These are phyloP conservation scores for Neurospora sp. DNA, from an alignment of 495 filamentous ascomycete species.

Conservation along the genomic window DNA sequence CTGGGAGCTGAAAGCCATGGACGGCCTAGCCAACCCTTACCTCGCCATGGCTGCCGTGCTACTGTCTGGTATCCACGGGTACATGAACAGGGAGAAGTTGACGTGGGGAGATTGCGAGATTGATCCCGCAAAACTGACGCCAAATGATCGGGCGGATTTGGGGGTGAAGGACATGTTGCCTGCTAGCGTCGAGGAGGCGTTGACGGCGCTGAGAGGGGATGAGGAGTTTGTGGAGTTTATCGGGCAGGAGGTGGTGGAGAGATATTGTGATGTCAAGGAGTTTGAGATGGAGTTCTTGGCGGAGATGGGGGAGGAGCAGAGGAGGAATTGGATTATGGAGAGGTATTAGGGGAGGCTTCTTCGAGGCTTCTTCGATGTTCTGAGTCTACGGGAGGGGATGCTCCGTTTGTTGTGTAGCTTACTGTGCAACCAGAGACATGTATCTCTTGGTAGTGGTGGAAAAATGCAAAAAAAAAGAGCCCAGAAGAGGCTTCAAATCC, in stretches of 20 bases:
- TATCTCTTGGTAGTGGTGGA: background rate
- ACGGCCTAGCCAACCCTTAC: slow-evolving; percentile 68
- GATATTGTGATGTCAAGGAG: slow-evolving; percentile 52
- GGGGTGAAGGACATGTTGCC: slow-evolving; percentile 47
- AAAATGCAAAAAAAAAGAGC: background rate
- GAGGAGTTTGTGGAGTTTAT: slow-evolving; percentile 34
- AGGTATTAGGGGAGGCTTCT: slow-evolving; percentile 30
- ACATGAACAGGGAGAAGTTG: slow-evolving; percentile 36
- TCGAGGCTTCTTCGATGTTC: background rate
- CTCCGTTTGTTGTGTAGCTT: background rate
- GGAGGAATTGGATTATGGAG: slow-evolving; percentile 52
- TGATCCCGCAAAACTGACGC: slow-evolving; percentile 42
- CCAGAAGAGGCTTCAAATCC: no score
- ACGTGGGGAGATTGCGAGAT: slow-evolving; percentile 47
- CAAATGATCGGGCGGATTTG: slow-evolving; percentile 37
- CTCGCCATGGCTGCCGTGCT: slow-evolving; percentile 58
- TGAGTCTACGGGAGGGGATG: background rate
- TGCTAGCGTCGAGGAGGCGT: slow-evolving; percentile 38
- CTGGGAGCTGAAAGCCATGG: slow-evolving; percentile 62
- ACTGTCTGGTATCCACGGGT: slow-evolving; percentile 52
- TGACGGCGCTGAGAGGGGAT: slow-evolving; percentile 39
- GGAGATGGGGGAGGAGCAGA: slow-evolving; percentile 31
- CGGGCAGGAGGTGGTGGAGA: slow-evolving; percentile 43
- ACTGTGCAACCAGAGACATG: no score
- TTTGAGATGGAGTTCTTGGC: slow-evolving; percentile 40